A percentile compares a stretch with the other conserved stretches of the same genome.
phyloP scores from a whole-genome alignment of 306 rosid genomes.

The Neltuma alba region DNA sequence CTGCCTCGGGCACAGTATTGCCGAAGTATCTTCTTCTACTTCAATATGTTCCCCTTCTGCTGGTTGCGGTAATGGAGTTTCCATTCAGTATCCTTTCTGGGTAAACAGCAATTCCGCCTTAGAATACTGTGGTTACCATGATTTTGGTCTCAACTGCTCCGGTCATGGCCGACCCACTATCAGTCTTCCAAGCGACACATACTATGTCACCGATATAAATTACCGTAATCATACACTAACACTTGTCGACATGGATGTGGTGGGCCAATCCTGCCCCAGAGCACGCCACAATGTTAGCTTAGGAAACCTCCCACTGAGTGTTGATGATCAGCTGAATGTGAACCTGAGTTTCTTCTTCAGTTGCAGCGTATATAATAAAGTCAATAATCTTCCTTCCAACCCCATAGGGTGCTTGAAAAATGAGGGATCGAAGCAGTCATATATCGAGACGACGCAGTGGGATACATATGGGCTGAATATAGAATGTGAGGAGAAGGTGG shows the following conservation, averaged over 20 bases:
- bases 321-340: not conserved
- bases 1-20: constrained; percentile 18
- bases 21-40: not conserved
- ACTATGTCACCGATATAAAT: constrained; percentile 37
- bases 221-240: constrained; percentile 14
- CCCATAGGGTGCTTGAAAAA: constrained; percentile 28
- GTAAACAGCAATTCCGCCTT: not conserved
- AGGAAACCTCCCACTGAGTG: constrained; percentile 26
- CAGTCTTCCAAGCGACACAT: constrained; percentile 14
- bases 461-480: constrained; percentile 2
- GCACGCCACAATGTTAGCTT: not conserved
- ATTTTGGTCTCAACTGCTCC: constrained; percentile 33
- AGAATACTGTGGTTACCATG: constrained; percentile 37
- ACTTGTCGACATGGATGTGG: constrained; percentile 43
- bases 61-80: constrained; percentile 19
- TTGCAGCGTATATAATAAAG: constrained; percentile 13
- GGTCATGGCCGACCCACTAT: not conserved
- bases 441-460: too few relatives aligned
- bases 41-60: constrained; percentile 11
- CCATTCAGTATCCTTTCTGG: constrained; percentile 45
- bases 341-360: constrained; percentile 50
- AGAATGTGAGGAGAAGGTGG: constrained; percentile 37
- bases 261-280: constrained; percentile 39
- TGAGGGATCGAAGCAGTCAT: constrained; percentile 17
- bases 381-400: not conserved